These are phyloP conservation scores for Hanseniaspora taiwanica DNA, from an alignment of 805 yeast species.

Conservation along the genomic window DNA sequence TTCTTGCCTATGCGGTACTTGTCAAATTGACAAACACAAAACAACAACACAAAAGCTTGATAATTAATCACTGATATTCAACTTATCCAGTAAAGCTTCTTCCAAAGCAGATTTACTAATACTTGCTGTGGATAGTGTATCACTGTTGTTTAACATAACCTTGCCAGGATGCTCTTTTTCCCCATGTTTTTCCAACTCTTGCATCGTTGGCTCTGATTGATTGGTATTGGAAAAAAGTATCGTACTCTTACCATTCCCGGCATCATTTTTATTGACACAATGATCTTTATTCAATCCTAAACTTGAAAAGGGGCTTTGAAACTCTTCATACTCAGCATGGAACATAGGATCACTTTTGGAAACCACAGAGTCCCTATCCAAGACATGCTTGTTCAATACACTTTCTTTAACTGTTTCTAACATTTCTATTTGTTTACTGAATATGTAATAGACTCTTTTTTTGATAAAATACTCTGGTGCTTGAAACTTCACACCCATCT, in stretches of 20 bases:
- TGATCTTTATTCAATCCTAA: too few relatives aligned
- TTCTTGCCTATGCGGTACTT: constrained; percentile 32
- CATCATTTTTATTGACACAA: constrained; percentile 5
- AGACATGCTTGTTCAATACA: not conserved
- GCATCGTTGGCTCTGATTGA: too few relatives aligned
- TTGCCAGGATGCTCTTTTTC: too few relatives aligned
- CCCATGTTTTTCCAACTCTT: too few relatives aligned
- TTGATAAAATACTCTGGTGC: constrained; percentile 22
- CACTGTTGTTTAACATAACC: constrained; percentile 1
- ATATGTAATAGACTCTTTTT: constrained; percentile 18
- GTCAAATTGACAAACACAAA: not conserved
- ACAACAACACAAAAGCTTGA: constrained; percentile 24
- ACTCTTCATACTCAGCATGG: too few relatives aligned
- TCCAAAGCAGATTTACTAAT: constrained; percentile 29
- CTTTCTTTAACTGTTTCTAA: constrained; percentile 7
- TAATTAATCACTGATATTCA: constrained; percentile 7
- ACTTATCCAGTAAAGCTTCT: constrained; percentile 27
- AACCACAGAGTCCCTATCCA: not conserved
- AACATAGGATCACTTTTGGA: not conserved
- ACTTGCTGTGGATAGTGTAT: too few relatives aligned
- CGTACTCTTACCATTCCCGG: too few relatives aligned
- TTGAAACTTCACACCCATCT: constrained; percentile 22
- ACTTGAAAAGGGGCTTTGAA: too few relatives aligned
- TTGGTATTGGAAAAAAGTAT: too few relatives aligned
- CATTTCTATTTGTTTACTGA: constrained; percentile 16